Base-by-base conservation (phyloP, 371 early-diverging fungal genomes). In the Apophysomyces variabilis region DNA sequence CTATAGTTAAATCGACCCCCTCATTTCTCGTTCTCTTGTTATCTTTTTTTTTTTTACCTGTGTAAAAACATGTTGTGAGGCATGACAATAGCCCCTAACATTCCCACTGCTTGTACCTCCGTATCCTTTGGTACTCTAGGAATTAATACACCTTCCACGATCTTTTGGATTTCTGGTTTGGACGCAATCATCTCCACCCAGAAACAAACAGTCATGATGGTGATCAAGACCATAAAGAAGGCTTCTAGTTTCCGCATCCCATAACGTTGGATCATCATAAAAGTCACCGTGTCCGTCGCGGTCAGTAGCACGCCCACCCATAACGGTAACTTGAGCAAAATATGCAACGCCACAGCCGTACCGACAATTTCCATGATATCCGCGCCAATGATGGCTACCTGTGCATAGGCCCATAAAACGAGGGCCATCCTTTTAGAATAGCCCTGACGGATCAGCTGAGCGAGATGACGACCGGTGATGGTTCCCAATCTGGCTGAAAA, bases 41-140 rank as follows among this genome's bases (percentile, higher is more conserved):
- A 13, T 45, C 45, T 4, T 36, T 9, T 21, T n/a, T 64, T 64
- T 9, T 13, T n/a, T 64, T 66, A 74, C 74, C 74, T 81, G 66
- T 92, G 92, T 58, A 92, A 71, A 62, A 82, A 92, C 66, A 92
- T 78, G 58, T 92, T 92, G 73, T 92, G 92, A 0, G 92, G 92
- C 91, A 92, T 92, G 35, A 91, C 81, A 37, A 89, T 82, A 18
- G 87, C 88, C 6, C 91, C 91, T 39, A 91, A 65, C 66, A 89
- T 87, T 21, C 88, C 91, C 7, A 89, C 88, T 2, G 90, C 89
- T 72, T 89, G 87, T 4, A 89, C 81, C 6, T 84, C 78, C 9
- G 89, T 76, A 50, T 81, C 75, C 26, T 71, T 60, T 9, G 89
- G 90, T 13, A 91, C 79, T 12, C 64, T 73, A 4, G 89, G 89